These are phyloP conservation scores for Candida piceae DNA, from an alignment of 805 yeast genomes.

Conservation along the genomic window DNA sequence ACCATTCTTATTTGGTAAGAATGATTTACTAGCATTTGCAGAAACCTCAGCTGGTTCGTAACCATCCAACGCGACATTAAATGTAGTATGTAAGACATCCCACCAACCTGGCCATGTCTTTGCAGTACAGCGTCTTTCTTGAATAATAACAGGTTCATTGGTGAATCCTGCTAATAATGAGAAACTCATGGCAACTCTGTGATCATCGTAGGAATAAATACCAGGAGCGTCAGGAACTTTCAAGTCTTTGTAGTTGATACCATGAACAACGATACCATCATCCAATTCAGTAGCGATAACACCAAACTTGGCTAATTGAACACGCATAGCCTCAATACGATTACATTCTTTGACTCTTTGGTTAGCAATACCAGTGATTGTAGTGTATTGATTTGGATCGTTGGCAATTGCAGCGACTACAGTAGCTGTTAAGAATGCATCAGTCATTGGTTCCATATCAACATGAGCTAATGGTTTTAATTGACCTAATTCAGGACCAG, in stretches of 20 bases:
- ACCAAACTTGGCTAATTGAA: slow-evolving; percentile 85
- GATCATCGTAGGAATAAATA: slow-evolving; percentile 84
- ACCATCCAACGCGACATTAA: slow-evolving; percentile 68
- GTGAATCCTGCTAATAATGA: slow-evolving; percentile 76
- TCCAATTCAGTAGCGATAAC: slow-evolving; percentile 78
- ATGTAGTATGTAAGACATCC: slow-evolving; percentile 75
- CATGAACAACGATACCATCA: slow-evolving; percentile 88
- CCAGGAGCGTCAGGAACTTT: slow-evolving; percentile 56
- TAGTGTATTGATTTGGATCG: slow-evolving; percentile 51
- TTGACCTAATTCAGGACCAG: slow-evolving; percentile 72
- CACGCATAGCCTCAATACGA: slow-evolving; percentile 91
- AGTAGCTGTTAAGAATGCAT: slow-evolving; percentile 93
- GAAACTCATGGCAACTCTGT: slow-evolving; percentile 97
- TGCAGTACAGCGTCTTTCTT: slow-evolving; percentile 88
- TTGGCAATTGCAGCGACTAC: slow-evolving; percentile 91
- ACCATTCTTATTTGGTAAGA: slow-evolving; percentile 31
- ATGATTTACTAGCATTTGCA: slow-evolving; percentile 8
- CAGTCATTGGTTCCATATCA: slow-evolving; percentile 99
- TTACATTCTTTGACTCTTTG: slow-evolving; percentile 98
- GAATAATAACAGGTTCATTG: slow-evolving; percentile 57
- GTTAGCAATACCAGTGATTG: slow-evolving; percentile 93
- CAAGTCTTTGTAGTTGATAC: slow-evolving; percentile 49
- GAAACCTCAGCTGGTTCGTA: slow-evolving; percentile 38
- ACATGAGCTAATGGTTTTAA: slow-evolving; percentile 68
- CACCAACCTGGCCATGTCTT: slow-evolving; percentile 99